These are phyloP conservation scores for Torulaspora gathmanii DNA, from an alignment of 805 yeast genomes.

Conservation along the genomic window DNA sequence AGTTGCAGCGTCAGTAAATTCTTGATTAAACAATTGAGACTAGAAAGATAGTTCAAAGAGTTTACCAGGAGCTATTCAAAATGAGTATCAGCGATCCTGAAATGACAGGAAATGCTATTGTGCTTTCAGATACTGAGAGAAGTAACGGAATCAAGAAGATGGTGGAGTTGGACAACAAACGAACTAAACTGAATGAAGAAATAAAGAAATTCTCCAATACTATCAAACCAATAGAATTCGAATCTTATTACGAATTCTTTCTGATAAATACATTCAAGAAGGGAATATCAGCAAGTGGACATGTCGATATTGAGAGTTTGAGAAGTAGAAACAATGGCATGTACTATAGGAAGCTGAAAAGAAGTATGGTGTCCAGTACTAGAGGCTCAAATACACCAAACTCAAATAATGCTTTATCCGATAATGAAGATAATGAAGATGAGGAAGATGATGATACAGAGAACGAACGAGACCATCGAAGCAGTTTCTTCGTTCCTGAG, in stretches of 20 bases:
- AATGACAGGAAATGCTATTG: neutral
- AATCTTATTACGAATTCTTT: conserved; percentile 33
- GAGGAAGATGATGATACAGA: conserved; percentile 2
- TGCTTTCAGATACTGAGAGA: neutral
- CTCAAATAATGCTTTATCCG: conserved; percentile 6
- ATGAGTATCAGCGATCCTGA: neutral
- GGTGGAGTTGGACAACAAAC: conserved; percentile 1
- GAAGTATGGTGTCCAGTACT: conserved; percentile 5
- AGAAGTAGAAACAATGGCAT: conserved; percentile 28
- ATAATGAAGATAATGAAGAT: conserved; percentile 11
- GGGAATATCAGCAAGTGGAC: conserved; percentile 34
- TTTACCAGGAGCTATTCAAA: neutral
- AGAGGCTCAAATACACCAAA: conserved; percentile 6
- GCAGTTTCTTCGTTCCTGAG: conserved; percentile 1
- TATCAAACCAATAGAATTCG: conserved; percentile 32
- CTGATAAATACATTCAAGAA: conserved; percentile 27
- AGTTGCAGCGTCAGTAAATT: neutral
- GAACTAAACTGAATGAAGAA: conserved; percentile 5
- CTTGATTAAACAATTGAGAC: neutral
- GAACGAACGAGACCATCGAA: neutral
- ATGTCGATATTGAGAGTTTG: conserved; percentile 29
- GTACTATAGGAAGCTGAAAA: conserved; percentile 26
- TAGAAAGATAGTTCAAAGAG: neutral
- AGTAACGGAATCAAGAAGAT: neutral
- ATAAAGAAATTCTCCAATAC: conserved; percentile 14